A percentile compares a stretch with the other conserved stretches of the same genome.
These are phyloP conservation scores for Hemisphaericaspora nanyangensis DNA, from an alignment of 805 yeast genomes.

Conservation along the genomic window DNA sequence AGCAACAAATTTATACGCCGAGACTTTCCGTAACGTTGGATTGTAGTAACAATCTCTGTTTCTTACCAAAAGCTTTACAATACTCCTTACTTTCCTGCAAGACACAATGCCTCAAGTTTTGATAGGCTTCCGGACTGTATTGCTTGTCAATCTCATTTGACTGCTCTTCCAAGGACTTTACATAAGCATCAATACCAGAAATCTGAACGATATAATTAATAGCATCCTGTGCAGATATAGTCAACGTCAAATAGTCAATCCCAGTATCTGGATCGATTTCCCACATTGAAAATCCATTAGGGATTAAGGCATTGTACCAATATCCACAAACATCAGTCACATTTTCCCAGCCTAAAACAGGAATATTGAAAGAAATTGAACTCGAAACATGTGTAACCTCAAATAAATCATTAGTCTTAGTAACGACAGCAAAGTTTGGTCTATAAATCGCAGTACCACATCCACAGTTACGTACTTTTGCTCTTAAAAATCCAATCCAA, in stretches of 20 bases:
- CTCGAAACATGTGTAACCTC: constrained; percentile 29
- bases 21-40: too few species aligned
- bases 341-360: constrained; percentile 27
- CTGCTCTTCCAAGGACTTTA: too few species aligned
- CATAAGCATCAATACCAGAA: constrained; percentile 24
- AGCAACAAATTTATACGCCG: too few species aligned
- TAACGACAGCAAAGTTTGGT: constrained; percentile 32
- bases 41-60: too few species aligned
- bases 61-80: too few species aligned
- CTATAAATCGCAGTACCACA: constrained; percentile 36
- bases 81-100: too few species aligned
- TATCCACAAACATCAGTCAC: constrained; percentile 19
- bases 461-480: constrained; percentile 35
- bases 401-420: constrained; percentile 13
- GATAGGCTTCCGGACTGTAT: too few species aligned
- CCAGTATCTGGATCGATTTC: neutral
- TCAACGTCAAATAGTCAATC: constrained; percentile 27
- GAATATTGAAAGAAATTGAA: constrained; percentile 27
- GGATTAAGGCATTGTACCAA: constrained; percentile 27
- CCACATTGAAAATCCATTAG: constrained; percentile 33
- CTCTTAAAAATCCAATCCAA: constrained; percentile 39
- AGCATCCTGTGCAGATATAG: constrained; percentile 33
- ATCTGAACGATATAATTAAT: constrained; percentile 31
- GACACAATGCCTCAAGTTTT: neutral
- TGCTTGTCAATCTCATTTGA: too few species aligned